Percentiles rank a stretch among this genome's conserved stretches.
Evolutionary conservation across 345 rosid species (phyloP).

Genomic region (Geranium rotundifolium): DNA sequence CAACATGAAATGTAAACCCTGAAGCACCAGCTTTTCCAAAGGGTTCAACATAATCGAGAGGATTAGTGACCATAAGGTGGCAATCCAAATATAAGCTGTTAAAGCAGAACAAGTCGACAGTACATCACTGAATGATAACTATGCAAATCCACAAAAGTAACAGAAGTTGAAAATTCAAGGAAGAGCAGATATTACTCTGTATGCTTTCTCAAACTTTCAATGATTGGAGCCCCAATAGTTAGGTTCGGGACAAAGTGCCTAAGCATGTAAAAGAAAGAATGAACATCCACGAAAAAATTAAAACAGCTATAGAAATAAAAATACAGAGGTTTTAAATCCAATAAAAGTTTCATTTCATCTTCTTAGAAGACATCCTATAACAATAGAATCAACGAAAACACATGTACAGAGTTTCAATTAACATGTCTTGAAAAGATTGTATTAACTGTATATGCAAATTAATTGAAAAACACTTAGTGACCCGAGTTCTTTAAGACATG

Average conservation of each 20-base stretch:
- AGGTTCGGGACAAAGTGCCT: constrained; percentile 90
- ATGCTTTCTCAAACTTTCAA: constrained; percentile 83
- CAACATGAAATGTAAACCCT: constrained; percentile 89
- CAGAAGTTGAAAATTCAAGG: background rate
- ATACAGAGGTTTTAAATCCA: background rate
- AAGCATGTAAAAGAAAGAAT: constrained; percentile 7
- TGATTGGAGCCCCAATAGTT: constrained; percentile 80
- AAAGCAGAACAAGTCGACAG: constrained; percentile 5
- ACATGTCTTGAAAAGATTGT: no score
- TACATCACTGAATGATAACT: background rate
- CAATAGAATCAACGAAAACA: no score
- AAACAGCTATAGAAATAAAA: background rate
- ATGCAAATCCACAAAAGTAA: background rate
- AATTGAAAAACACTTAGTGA: background rate
- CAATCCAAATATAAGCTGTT: constrained; percentile 87
- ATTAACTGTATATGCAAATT: background rate
- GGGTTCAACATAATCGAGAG: constrained; percentile 72
- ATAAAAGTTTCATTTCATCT: no score
- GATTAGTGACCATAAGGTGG: constrained; percentile 89
- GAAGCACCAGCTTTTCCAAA: constrained; percentile 86
- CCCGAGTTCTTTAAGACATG: background rate
- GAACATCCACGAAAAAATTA: background rate
- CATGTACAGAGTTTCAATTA: no score
- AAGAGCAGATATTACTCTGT: constrained; percentile 36
- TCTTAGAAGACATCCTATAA: no score